Percentiles rank a stretch among this genome's conserved stretches.
Evolutionary conservation across 306 rosid genomes (phyloP).

Genomic region (Benincasa hispida): DNA sequence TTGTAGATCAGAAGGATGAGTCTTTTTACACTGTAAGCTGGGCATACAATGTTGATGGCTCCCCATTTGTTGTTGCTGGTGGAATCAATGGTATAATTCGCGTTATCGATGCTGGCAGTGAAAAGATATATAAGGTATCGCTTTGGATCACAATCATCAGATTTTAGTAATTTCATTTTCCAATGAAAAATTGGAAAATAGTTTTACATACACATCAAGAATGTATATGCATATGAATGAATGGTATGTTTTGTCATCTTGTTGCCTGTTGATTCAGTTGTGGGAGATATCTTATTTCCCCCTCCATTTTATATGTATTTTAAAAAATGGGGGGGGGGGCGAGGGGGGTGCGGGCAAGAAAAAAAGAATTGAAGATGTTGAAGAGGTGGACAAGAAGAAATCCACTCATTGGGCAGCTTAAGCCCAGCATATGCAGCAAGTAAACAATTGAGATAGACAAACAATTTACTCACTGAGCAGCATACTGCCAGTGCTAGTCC

Average conservation of each 20-base stretch:
- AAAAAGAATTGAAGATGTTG: background rate
- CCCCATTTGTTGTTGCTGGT: constrained; percentile 71
- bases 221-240: background rate
- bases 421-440: background rate
- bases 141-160: background rate
- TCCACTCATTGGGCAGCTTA: background rate
- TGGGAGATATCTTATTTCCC: background rate
- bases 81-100: constrained; percentile 80
- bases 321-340: background rate
- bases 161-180: background rate
- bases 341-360: no score
- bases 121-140: constrained; percentile 77
- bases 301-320: background rate
- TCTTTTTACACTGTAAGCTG: constrained; percentile 86
- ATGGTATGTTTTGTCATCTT: background rate
- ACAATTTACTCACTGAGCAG: background rate
- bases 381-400: background rate
- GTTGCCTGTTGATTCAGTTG: background rate
- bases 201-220: background rate
- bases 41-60: constrained; percentile 64
- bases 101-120: constrained; percentile 68
- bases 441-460: background rate
- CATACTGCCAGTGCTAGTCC: background rate
- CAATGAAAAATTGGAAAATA: background rate
- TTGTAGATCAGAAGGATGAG: constrained; percentile 92